Percentiles rank a stretch among this genome's conserved stretches.
Evolutionary conservation across 768 basidiomycete genomes (phyloP).

Genomic region (Hericium rajendrae): DNA sequence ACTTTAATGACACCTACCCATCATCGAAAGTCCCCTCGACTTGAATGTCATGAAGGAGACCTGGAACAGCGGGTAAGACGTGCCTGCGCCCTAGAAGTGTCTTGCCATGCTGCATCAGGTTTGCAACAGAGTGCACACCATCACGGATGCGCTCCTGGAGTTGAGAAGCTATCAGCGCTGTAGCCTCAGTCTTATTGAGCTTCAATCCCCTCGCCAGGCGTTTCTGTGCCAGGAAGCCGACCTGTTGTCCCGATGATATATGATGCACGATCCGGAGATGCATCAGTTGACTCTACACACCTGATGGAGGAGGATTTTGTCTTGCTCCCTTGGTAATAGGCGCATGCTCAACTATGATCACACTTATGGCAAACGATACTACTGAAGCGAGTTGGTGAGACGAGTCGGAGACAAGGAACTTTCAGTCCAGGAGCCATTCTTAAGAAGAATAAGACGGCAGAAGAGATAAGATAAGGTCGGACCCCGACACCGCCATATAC

Average conservation of each 20-base stretch:
- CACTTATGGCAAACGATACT: neutral
- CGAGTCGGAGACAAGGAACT: neutral
- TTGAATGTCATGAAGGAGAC: slow-evolving; percentile 77
- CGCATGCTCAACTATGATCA: slow-evolving; percentile 36
- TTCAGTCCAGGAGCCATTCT: neutral
- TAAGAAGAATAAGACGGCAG: neutral
- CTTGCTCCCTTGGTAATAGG: slow-evolving; percentile 65
- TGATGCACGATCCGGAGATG: neutral
- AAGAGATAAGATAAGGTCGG: neutral
- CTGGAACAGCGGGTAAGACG: slow-evolving; percentile 74
- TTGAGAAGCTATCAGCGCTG: slow-evolving; percentile 84
- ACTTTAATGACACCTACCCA: slow-evolving; percentile 39
- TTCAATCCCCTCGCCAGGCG: slow-evolving; percentile 88
- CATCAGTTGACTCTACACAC: slow-evolving; percentile 21
- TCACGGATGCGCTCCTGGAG: slow-evolving; percentile 92
- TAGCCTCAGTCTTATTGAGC: slow-evolving; percentile 82
- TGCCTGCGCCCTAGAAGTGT: slow-evolving; percentile 79
- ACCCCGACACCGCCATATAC: too few relatives aligned
- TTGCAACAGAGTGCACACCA: slow-evolving; percentile 74
- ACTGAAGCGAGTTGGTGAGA: neutral
- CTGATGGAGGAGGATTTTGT: slow-evolving; percentile 70
- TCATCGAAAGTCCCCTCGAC: slow-evolving; percentile 90
- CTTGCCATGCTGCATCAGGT: slow-evolving; percentile 94
- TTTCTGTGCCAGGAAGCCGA: slow-evolving; percentile 86
- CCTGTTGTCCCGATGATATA: slow-evolving; percentile 35